Evolutionary conservation across 495 filamentous ascomycete species (phyloP).

Genomic region (Mycothermus thermophilus): DNA sequence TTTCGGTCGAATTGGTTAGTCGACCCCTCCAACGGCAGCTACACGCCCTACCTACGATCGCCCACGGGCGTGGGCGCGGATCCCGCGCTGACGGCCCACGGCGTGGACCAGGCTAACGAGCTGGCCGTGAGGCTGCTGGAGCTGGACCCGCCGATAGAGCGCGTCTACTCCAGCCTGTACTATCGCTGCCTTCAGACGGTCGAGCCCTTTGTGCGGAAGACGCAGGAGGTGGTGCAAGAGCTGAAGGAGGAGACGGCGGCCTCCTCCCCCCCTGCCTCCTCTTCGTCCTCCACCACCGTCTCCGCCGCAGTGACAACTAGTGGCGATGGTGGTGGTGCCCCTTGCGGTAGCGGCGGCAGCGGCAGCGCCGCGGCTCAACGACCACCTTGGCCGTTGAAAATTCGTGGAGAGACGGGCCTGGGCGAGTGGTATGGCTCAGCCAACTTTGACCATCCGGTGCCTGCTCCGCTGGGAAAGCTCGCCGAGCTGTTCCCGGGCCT

Average conservation of each 20-base stretch:
- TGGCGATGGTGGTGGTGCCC: no score
- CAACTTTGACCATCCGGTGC: slow-evolving; percentile 69
- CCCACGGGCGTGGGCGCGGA: slow-evolving; percentile 80
- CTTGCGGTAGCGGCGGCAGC: slow-evolving; percentile 8
- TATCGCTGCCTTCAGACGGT: slow-evolving; percentile 90
- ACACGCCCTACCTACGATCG: slow-evolving; percentile 50
- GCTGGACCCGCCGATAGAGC: slow-evolving; percentile 51
- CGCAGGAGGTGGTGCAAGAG: no score
- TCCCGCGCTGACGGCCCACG: slow-evolving; percentile 74
- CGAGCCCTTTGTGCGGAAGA: slow-evolving; percentile 48
- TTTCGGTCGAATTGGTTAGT: slow-evolving; percentile 85
- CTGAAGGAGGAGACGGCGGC: no score
- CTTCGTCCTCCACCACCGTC: no score
- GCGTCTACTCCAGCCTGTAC: slow-evolving; percentile 74
- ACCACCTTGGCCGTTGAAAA: slow-evolving; percentile 12
- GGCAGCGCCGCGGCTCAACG: background rate
- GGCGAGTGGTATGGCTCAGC: slow-evolving; percentile 86
- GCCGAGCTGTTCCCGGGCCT: slow-evolving; percentile 48
- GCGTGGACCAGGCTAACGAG: slow-evolving; percentile 70
- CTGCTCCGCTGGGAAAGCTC: slow-evolving; percentile 47
- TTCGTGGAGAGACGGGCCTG: slow-evolving; percentile 61
- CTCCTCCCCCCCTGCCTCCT: no score
- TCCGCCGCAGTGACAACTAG: no score
- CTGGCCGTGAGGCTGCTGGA: slow-evolving; percentile 50
- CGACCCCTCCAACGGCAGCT: slow-evolving; percentile 60